Evolutionary conservation across 2,329 filamentous ascomycete genomes (phyloP), one percentile per base, ranked within the genome.

Genomic region (Cyclaneusma minus): DNA sequence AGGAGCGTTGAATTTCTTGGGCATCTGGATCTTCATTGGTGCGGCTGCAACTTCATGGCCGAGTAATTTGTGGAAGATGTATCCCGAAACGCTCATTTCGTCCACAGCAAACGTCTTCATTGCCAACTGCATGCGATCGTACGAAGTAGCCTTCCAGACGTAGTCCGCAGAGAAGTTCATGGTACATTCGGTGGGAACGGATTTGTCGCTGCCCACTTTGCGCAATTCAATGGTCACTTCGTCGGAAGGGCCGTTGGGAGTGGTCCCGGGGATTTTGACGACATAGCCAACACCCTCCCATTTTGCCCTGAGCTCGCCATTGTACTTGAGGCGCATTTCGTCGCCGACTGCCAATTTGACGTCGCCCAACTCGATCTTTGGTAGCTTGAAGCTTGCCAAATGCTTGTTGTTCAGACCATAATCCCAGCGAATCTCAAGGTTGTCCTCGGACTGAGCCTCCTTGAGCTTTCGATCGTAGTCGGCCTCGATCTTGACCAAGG

Each of bases 231-330:
- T 78, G 7, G 80, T 91, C 27, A 98, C 89, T 50, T 98, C 87
- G 44, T 98, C 89, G 9, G 85, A 94, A 57, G 93, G 84, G 54
- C 95, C 95, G 63, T 98, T 95, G n/a, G n/a, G n/a, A n/a, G n/a
- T n/a, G n/a, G n/a, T n/a, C n/a, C n/a, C n/a, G 13, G 89, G 91
- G 33, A 98, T 95, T 58, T 98, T 98, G 58, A 95, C 85, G 34
- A 98, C 89, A 52, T 98, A 98, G 37, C 89, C 89, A 17, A 98
- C 89, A 19, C 89, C 89, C 50, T 98, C 89, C 89, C 89, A 98
- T 32, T 82, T 72, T 9, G 80, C 68, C 21, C 85, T 80, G 25
- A 98, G 62, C 52, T 95, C 89, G 39, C 91, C 89, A 39, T 83
- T 91, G 56, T 98, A 98, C 41, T 89, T 83, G 36, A 98, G 62